Evolutionary conservation across 2,329 filamentous ascomycete species (phyloP).

Genomic region (Phyllosticta ampelicida): DNA sequence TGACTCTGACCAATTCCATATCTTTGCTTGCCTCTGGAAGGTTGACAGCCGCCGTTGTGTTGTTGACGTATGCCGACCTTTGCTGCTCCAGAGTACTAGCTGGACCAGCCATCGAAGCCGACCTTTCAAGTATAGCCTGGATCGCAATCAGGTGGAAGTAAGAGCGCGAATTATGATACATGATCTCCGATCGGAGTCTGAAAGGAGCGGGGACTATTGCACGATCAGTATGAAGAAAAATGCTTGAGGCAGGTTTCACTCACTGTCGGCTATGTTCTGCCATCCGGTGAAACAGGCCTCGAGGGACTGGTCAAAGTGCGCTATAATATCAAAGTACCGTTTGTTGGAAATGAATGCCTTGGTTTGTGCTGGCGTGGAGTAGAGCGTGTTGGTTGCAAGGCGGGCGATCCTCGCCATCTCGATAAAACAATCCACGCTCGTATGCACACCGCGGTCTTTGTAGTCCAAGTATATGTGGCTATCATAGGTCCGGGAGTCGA

Average conservation of each 20-base stretch:
- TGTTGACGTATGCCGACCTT: neutral
- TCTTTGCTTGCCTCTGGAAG: conserved; percentile 2
- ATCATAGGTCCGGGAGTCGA: neutral
- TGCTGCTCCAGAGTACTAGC: neutral
- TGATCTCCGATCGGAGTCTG: neutral
- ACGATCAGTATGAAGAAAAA: neutral
- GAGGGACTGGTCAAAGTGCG: conserved; percentile 1
- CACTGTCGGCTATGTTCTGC: neutral
- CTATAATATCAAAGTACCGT: neutral
- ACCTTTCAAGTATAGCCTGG: conserved; percentile 8
- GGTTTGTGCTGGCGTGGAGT: neutral
- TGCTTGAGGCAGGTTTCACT: neutral
- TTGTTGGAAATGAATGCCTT: conserved; percentile 1
- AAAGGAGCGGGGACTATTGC: neutral
- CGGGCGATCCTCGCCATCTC: neutral
- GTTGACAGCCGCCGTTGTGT: neutral
- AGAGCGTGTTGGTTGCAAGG: neutral
- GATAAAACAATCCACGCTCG: neutral
- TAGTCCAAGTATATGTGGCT: neutral
- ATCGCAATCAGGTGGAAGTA: conserved; percentile 6
- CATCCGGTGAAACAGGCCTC: neutral
- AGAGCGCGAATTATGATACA: neutral
- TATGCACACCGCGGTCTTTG: neutral
- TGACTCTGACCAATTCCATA: conserved; percentile 5
- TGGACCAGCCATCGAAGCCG: neutral